Evolutionary conservation across 2,329 filamentous ascomycete genomes (phyloP).

Genomic region (Echinosphaeria canescens): DNA sequence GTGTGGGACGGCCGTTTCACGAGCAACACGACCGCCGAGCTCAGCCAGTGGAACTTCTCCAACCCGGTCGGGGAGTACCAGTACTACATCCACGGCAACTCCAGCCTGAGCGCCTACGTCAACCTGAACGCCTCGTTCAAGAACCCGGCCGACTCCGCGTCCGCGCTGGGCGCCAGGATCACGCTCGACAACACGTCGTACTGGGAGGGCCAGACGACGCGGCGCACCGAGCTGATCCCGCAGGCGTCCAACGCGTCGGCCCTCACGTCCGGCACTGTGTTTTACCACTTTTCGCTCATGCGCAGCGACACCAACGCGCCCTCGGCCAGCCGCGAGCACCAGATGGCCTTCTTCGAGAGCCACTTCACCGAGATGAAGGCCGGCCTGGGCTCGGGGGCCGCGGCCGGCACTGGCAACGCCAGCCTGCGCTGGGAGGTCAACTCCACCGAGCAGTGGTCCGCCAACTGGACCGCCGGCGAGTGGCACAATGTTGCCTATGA

Average conservation of each 20-base stretch:
- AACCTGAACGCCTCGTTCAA: conserved; percentile 37
- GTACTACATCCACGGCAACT: conserved; percentile 53
- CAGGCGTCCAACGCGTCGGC: conserved; percentile 42
- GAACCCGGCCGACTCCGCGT: conserved; percentile 39
- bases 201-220: conserved; percentile 55
- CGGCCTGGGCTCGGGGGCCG: conserved; percentile 6
- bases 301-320: conserved; percentile 35
- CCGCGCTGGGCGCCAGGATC: conserved; percentile 44
- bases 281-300: conserved; percentile 53
- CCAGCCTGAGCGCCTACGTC: conserved; percentile 32
- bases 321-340: conserved; percentile 40
- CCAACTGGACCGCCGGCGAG: conserved; percentile 33
- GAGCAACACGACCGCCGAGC: conserved; percentile 29
- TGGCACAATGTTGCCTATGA: conserved; percentile 64
- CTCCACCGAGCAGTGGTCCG: conserved; percentile 38
- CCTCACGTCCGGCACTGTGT: conserved; percentile 44
- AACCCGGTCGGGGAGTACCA: conserved; percentile 50
- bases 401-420: conserved; percentile 18
- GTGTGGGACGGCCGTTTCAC: conserved; percentile 46
- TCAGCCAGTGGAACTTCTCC: conserved; percentile 42
- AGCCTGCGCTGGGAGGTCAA: conserved; percentile 43
- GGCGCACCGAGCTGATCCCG: conserved; percentile 52
- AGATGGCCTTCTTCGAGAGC: conserved; percentile 39
- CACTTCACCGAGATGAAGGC: conserved; percentile 56
- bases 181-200: conserved; percentile 40